Percentiles rank a stretch among this genome's conserved stretches.
Conservation (phyloP, 495 filamentous ascomycete genomes). For the Xylaria telfairii region DNA sequence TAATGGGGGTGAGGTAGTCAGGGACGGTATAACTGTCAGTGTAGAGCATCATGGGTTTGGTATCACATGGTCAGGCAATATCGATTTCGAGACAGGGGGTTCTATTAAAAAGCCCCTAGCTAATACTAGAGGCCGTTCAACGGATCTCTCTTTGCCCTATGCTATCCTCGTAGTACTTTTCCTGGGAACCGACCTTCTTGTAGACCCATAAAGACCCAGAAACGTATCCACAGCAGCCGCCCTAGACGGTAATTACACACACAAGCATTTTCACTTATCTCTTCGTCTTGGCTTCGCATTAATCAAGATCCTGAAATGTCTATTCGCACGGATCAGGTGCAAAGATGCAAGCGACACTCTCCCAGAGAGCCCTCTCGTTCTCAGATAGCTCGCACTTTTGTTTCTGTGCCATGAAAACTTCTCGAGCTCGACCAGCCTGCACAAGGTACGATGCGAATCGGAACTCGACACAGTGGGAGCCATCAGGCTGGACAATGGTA, state of each 20-base stretch:
- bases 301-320: neutral
- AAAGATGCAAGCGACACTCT: neutral
- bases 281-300: neutral
- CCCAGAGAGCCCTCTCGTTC: slow-evolving; percentile 14
- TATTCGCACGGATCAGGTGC: slow-evolving; percentile 20
- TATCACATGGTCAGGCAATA: neutral
- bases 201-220: too few relatives aligned
- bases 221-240: neutral
- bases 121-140: neutral
- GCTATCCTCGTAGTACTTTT: neutral
- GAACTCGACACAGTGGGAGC: slow-evolving; percentile 2
- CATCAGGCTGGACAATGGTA: neutral
- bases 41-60: neutral
- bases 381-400: neutral
- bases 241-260: neutral
- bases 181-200: neutral
- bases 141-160: neutral
- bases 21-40: neutral
- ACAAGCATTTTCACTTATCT: neutral
- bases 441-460: slow-evolving; percentile 10
- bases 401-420: slow-evolving; percentile 13
- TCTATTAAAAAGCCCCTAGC: neutral
- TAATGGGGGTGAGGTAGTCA: neutral
- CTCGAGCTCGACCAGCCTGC: neutral
- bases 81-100: neutral